Base-by-base conservation (phyloP, 345 rosid species). In the Nasturtium officinale region DNA sequence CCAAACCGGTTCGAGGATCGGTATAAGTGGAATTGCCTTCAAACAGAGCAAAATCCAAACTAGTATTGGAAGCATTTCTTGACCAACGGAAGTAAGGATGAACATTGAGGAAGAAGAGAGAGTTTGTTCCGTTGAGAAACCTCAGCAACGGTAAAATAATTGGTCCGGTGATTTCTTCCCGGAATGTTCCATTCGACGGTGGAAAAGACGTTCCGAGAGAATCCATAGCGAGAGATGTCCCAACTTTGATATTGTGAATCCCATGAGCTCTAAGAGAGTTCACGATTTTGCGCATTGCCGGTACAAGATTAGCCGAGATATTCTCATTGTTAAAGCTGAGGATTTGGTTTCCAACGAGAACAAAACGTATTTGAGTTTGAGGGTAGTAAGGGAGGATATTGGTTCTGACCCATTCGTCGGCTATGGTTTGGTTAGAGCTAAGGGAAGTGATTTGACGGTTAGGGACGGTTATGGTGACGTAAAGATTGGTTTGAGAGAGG, bases 21-120 rank as follows among this genome's bases (percentile, higher is more conserved):
- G 86, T 84, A 75, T 82, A 86, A 25, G 62, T 82, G 5, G 40
- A 29, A 10, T 76, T 81, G 21, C 85, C 80, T 69, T 70, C 61
- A 20, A 90, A 83, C 55, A 89, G 81, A 26, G 90, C 90, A 10
- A 32, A 85, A 29, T 84, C 82, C 48, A 90, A 83, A 74, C 71
- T 65, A 4, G 61, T 65, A 26, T 72, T 64, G 15, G 61, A 46
- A 2, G 88, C 81, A 45, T 86, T 76, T n/a, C 42, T 68, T 3
- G 96, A 80, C 91, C 93, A 92, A 0, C 90, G 79, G 64, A 86
- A 87, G 80, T 85, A 90, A 21, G 98, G 98, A 55, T 90, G 90
- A 28, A 75, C 89, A 61, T 92, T 91, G 13, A 90, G 21, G 81
- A 89, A 92, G 83, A 90, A 84, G 69, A 66, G 82, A 10, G 96